Evolutionary conservation across 352 stramenopile genomes (phyloP).

Genomic region (Phytophthora lateralis): DNA sequence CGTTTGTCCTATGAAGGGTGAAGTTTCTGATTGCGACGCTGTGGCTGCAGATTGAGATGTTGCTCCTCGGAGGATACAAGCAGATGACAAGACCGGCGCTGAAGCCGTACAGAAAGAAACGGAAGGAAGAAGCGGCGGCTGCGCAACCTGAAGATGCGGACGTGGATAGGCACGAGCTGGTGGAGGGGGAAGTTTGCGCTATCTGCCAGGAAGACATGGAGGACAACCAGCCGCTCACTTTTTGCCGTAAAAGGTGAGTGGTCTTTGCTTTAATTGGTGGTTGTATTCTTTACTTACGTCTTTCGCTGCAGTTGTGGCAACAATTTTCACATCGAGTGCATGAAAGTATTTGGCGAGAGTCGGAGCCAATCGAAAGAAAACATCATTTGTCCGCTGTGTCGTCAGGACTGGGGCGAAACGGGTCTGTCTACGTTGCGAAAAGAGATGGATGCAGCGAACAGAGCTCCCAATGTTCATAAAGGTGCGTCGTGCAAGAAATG

Average conservation of each 20-base stretch:
- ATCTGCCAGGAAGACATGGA: slow-evolving; percentile 89
- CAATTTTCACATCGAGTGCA: slow-evolving; percentile 43
- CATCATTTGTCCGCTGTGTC: slow-evolving; percentile 85
- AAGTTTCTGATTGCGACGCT: neutral
- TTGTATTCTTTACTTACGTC: neutral
- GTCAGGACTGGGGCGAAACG: slow-evolving; percentile 77
- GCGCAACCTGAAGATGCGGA: slow-evolving; percentile 30
- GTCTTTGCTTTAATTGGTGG: neutral
- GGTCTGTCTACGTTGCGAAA: slow-evolving; percentile 70
- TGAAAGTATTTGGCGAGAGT: slow-evolving; percentile 88
- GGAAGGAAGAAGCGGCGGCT: slow-evolving; percentile 20
- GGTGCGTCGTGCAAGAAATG: slow-evolving; percentile 69
- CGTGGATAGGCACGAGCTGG: slow-evolving; percentile 58
- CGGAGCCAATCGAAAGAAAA: slow-evolving; percentile 82
- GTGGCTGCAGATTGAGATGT: slow-evolving; percentile 55
- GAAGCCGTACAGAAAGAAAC: slow-evolving; percentile 56
- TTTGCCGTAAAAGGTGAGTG: slow-evolving; percentile 73
- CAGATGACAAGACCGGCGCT: slow-evolving; percentile 36
- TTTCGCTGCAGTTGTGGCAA: slow-evolving; percentile 34
- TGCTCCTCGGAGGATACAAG: slow-evolving; percentile 68
- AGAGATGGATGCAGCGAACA: slow-evolving; percentile 76
- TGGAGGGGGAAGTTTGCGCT: slow-evolving; percentile 79
- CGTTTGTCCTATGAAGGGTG: neutral
- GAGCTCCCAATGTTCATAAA: slow-evolving; percentile 78
- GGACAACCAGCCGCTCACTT: slow-evolving; percentile 62